Base-by-base conservation (phyloP, 805 yeast species). In the Barnettozyma salicaria region DNA sequence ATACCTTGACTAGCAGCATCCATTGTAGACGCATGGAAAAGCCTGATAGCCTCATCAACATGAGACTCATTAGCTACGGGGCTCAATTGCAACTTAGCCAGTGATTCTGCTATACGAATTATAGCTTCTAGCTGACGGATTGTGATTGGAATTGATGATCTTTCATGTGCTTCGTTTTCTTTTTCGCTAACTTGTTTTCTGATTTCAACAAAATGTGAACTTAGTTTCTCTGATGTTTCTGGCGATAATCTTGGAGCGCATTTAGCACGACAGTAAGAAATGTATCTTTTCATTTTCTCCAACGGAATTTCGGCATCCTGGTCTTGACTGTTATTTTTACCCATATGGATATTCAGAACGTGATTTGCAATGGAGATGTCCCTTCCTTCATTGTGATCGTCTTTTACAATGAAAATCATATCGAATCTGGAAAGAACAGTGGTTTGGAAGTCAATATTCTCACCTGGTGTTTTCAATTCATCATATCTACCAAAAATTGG, bases 121-220 rank as follows among this genome's bases (percentile, higher is more conserved):
- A 92, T 86, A 27, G 99, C 98, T 63, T 92, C 99, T 44, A 92
- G 71, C 66, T 92, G 99, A 71, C 99, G 88, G 30, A 92, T 78
- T 0, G 99, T 92, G 55, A 92, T 90, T 21, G 99, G 99, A 53
- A 92, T 92, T 2, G 96, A 82, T 1, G 97, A 88, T 51, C 97
- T 72, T 56, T 83, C 96, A 44, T 87, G 80, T 45, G 88, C 78
- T 45, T 78, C 79, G 13, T 78, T 67, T 65, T 92, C 99, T 50
- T 76, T 81, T 40, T 76, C 72, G 47, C 85, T 88, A 38, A 92
- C 80, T 43, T 79, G 79, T 51, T 82, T 80, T 57, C 98, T 72
- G 50, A 92, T 88, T 30, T 84, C 80, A 26, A 92, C 96, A 58
- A 90, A 92, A 59, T 92, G 94, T 7, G 96, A 82, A 11, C 95